phyloP scores from a whole-genome alignment of 1,139 yeast genomes.

The Candida frijolesensis region DNA sequence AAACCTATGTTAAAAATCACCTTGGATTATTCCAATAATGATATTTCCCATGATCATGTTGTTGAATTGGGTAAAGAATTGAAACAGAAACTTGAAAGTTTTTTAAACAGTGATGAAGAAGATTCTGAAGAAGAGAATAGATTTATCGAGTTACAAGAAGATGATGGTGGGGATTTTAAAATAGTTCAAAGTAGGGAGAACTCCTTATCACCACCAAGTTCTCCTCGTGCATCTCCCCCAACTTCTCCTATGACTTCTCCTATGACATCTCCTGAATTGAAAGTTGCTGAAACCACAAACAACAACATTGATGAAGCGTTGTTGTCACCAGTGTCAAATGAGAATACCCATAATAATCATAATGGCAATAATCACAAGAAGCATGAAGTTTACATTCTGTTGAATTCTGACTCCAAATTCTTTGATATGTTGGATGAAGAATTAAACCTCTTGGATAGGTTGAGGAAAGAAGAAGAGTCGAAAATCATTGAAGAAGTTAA shows the following conservation, averaged over 20 bases:
- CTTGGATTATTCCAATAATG: constrained; percentile 34
- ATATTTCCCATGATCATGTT: constrained; percentile 40
- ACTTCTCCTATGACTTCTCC: not conserved
- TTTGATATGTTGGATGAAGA: constrained; percentile 61
- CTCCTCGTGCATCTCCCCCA: constrained; percentile 11
- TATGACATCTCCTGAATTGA: constrained; percentile 2
- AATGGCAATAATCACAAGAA: constrained; percentile 14
- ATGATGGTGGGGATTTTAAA: constrained; percentile 15
- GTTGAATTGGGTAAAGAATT: constrained; percentile 34
- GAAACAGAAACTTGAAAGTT: constrained; percentile 32
- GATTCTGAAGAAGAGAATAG: constrained; percentile 13
- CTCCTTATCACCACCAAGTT: constrained; percentile 16
- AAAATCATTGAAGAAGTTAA: constrained; percentile 48
- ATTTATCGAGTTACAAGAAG: constrained; percentile 22
- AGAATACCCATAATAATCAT: too few relatives aligned
- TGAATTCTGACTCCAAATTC: constrained; percentile 52
- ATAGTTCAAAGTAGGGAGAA: constrained; percentile 17
- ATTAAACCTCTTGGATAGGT: constrained; percentile 49
- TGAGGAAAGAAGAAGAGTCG: constrained; percentile 48
- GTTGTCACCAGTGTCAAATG: constrained; percentile 3
- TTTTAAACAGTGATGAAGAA: constrained; percentile 23
- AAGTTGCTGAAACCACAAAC: not conserved
- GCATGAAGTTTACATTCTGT: constrained; percentile 37
- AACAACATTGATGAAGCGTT: constrained; percentile 10
- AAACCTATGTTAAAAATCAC: constrained; percentile 42